A percentile compares a stretch with the other conserved stretches of the same genome.
Conservation (phyloP, 2,329 filamentous ascomycete species). For the Xylariaceae sp. region DNA sequence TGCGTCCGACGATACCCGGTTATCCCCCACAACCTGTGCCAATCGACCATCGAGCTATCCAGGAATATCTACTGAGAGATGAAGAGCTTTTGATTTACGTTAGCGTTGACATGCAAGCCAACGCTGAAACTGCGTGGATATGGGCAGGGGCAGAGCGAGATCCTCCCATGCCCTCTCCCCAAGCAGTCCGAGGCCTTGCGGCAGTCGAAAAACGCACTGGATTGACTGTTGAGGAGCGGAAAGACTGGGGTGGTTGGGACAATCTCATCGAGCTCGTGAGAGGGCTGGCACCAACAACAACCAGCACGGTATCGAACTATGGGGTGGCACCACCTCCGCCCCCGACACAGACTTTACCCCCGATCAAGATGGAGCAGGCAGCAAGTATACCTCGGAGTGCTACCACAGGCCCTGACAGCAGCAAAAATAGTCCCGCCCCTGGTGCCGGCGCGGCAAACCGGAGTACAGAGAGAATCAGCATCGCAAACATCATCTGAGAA, state of each 20-base stretch:
- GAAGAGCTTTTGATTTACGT: conserved; percentile 89
- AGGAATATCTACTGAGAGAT: conserved; percentile 61
- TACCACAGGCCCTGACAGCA: conserved; percentile 32
- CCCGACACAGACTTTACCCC: conserved; percentile 39
- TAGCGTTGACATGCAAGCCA: conserved; percentile 84
- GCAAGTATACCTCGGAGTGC: conserved; percentile 32
- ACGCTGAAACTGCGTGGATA: conserved; percentile 79
- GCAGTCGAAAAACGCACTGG: conserved; percentile 57
- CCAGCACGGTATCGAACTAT: conserved; percentile 36
- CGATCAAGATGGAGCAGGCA: conserved; percentile 42
- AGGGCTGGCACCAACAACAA: conserved; percentile 51
- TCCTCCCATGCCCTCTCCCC: conserved; percentile 32
- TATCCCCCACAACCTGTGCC: conserved; percentile 34
- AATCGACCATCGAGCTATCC: conserved; percentile 35
- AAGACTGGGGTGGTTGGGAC: conserved; percentile 83
- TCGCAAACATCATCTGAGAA: conserved; percentile 51
- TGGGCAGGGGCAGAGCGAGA: conserved; percentile 71
- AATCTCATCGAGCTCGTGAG: conserved; percentile 69
- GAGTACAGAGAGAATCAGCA: conserved; percentile 52
- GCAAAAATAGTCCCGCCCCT: conserved; percentile 43
- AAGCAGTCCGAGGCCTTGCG: conserved; percentile 46
- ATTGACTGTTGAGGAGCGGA: conserved; percentile 61
- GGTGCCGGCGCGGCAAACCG: conserved; percentile 41
- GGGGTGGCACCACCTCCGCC: conserved; percentile 25
- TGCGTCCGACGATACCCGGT: conserved; percentile 34